Conservation (phyloP, 345 rosid species). For the Eucalyptus cloeziana region DNA sequence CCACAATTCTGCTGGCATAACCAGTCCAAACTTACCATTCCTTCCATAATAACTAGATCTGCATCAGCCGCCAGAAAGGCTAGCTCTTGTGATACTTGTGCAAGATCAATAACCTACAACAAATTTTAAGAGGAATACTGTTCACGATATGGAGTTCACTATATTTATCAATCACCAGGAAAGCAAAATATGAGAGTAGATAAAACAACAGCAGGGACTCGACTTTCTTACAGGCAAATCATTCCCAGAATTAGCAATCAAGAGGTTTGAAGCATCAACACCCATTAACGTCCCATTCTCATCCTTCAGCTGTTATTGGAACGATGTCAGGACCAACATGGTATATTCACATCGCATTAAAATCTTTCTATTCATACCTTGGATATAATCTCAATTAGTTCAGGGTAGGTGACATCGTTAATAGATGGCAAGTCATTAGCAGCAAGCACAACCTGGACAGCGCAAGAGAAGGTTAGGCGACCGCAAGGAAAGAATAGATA, state of each 20-base stretch:
- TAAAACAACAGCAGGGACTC: neutral
- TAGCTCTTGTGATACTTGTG: constrained; percentile 80
- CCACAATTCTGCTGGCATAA: neutral
- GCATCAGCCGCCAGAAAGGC: constrained; percentile 81
- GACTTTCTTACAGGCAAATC: constrained; percentile 80
- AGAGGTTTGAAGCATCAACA: constrained; percentile 73
- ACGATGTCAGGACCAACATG: constrained; percentile 1
- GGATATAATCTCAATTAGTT: constrained; percentile 68
- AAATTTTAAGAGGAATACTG: neutral
- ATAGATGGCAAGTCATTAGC: constrained; percentile 98
- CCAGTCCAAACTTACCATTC: constrained; percentile 62
- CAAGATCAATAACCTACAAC: constrained; percentile 89
- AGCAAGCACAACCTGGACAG: constrained; percentile 81
- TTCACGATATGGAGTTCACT: neutral
- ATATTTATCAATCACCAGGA: neutral
- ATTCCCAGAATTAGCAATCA: constrained; percentile 89
- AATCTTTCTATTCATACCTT: constrained; percentile 37
- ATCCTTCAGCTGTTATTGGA: constrained; percentile 70
- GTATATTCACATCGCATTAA: neutral
- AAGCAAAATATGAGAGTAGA: neutral
- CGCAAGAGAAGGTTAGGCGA: neutral
- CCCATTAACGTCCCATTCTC: constrained; percentile 65
- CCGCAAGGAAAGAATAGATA: neutral
- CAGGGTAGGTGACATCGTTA: constrained; percentile 85
- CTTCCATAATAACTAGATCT: constrained; percentile 90